Base-by-base conservation (phyloP, 2,329 filamentous ascomycete genomes). In the Beauveria bassiana region DNA sequence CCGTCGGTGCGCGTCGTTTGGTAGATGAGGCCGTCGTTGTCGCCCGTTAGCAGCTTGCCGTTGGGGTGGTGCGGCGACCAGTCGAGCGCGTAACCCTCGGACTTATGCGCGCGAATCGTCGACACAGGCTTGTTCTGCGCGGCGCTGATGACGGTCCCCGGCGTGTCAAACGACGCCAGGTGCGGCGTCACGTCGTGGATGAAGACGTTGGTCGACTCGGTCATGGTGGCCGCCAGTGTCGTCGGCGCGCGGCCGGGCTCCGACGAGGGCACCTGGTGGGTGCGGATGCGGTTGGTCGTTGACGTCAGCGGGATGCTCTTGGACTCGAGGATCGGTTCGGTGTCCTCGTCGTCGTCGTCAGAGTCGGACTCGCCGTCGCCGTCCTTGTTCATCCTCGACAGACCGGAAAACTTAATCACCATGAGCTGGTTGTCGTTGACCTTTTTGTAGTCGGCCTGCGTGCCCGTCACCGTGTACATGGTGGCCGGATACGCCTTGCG, bases 141-240 rank as follows among this genome's bases (percentile, higher is more conserved):
- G 1, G 91, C 81, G 7, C 90, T 86, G 66, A 98, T 85, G 66
- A 86, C 80, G 47, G 87, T 89, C 63, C 95, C 93, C 1, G 95
- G 95, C 62, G 85, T 89, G 73, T 98, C 93, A 74, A 99, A 97
- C 57, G 91, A 90, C 61, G 86, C 81, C 61, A 98, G 85, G 73
- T 98, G 91, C 3, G 91, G 88, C 3, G 92, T 95, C 56, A 99
- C 86, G 75, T 99, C 91, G 82, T 98, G 93, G 71, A 99, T 96
- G 55, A 95, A 85, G 66, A 98, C 86, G 70, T 96, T 84, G 45
- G 88, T 83, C 50, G 91, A 91, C 78, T 99, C 95, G 57, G 91
- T 91, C 91, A 96, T 96, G 60, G 90, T 87, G 47, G 95, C 95
- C 38, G 91, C 92, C 59, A 97, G 80, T 3, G 93, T 96, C 24